phyloP scores from a whole-genome alignment of 768 basidiomycete species.

The Sarcomyxa edulis region DNA sequence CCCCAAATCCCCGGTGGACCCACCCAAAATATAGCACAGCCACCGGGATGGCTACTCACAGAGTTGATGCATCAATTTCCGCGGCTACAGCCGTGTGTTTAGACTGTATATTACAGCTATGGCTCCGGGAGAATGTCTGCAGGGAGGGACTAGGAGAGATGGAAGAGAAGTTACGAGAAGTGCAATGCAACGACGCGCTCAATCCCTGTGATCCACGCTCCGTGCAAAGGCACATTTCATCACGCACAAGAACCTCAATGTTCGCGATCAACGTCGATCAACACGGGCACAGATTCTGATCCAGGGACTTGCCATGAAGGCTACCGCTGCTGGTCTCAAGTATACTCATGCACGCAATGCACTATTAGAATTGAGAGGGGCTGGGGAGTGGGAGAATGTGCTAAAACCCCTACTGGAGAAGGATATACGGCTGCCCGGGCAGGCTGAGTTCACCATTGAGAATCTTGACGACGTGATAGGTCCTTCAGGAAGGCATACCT shows the following conservation, averaged over 20 bases:
- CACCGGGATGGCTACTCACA: no score
- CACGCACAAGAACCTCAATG: conserved; percentile 15
- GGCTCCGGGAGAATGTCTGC: conserved; percentile 4
- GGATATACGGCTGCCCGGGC: conserved; percentile 9
- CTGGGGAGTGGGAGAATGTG: conserved; percentile 12
- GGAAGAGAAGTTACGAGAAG: conserved; percentile 15
- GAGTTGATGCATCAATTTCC: no score
- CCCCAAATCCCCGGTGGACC: no score
- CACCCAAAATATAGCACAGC: no score
- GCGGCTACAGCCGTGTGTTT: no score
- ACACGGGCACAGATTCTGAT: conserved; percentile 16
- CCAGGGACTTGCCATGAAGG: conserved; percentile 6
- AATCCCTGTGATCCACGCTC: conserved; percentile 11
- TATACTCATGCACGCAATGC: conserved; percentile 12
- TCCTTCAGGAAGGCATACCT: neutral
- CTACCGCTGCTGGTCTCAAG: conserved; percentile 6
- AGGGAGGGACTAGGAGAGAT: conserved; percentile 7
- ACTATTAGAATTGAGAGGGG: conserved; percentile 6
- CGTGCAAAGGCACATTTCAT: conserved; percentile 15
- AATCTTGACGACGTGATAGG: conserved; percentile 2
- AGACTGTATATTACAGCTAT: no score
- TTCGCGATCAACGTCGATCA: conserved; percentile 15
- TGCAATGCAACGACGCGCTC: conserved; percentile 17
- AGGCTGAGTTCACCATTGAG: neutral
- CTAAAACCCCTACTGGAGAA: conserved; percentile 9